Conservation (phyloP, 768 basidiomycete species). For the Neoboletus magnificus region DNA sequence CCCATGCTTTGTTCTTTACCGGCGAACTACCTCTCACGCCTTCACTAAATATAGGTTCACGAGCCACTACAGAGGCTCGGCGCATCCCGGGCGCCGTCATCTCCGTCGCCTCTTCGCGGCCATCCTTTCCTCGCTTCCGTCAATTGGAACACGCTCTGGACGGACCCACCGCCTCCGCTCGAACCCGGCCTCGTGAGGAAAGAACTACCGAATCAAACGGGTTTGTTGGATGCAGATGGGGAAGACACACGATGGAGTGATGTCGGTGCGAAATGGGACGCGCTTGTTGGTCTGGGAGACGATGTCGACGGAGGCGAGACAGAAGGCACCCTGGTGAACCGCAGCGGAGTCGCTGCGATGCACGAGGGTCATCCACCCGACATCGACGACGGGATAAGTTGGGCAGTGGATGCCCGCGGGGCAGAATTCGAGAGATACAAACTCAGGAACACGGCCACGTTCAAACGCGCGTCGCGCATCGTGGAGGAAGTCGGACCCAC, state of each 20-base stretch:
- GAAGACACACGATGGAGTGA: slow-evolving; percentile 47
- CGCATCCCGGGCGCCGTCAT: slow-evolving; percentile 38
- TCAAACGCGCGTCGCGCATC: slow-evolving; percentile 24
- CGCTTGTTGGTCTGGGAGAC: slow-evolving; percentile 33
- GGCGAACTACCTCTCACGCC: background rate
- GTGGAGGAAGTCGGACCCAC: slow-evolving; percentile 42
- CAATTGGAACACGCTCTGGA: slow-evolving; percentile 67
- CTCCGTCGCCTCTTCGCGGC: slow-evolving; percentile 46
- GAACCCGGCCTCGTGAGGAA: slow-evolving; percentile 58
- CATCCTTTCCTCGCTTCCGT: slow-evolving; percentile 62
- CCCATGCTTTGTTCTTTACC: background rate
- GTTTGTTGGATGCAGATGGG: slow-evolving; percentile 20
- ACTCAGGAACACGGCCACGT: slow-evolving; percentile 6
- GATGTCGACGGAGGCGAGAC: slow-evolving; percentile 22
- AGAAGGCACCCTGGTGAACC: slow-evolving; percentile 4
- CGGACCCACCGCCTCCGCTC: slow-evolving; percentile 52
- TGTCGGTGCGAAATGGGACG: slow-evolving; percentile 54
- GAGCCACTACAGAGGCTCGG: slow-evolving; percentile 63
- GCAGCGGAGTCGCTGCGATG: background rate
- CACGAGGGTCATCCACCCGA: background rate
- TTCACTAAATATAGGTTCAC: slow-evolving; percentile 43
- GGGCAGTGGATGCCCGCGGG: slow-evolving; percentile 49
- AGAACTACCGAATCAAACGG: slow-evolving; percentile 26
- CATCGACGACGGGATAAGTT: slow-evolving; percentile 43
- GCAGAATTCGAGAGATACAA: slow-evolving; percentile 28